A percentile compares a stretch with the other conserved stretches of the same genome.
Conservation (phyloP, 164 flowering plant species). For the Stephania japonica region DNA sequence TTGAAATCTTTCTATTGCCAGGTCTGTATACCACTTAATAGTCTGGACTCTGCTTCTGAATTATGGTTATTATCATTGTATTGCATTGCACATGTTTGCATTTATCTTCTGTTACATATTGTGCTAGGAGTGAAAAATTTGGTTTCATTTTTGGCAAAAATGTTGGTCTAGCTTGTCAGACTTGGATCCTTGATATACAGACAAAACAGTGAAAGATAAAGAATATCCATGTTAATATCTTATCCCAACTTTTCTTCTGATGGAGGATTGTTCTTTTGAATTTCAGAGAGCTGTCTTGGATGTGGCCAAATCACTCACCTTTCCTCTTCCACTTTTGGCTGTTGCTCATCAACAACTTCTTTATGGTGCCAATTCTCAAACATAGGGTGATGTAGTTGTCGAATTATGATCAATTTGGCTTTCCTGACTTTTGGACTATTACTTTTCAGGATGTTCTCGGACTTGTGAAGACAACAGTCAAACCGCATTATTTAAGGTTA, state of each 20-base stretch:
- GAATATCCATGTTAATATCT: not conserved
- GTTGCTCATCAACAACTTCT: slow-evolving; percentile 86
- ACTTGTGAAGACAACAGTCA: slow-evolving; percentile 29
- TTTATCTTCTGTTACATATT: not conserved
- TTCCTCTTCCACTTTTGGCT: slow-evolving; percentile 87
- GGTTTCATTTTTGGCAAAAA: not conserved
- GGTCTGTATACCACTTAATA: not conserved
- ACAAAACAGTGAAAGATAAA: not conserved
- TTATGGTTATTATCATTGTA: not conserved
- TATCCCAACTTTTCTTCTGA: slow-evolving; percentile 1
- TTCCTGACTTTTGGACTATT: slow-evolving; percentile 8
- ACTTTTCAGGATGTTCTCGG: slow-evolving; percentile 48
- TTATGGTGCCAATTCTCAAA: slow-evolving; percentile 38
- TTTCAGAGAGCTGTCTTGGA: slow-evolving; percentile 58
- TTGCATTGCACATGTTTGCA: not conserved
- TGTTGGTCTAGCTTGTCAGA: not conserved
- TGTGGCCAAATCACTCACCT: slow-evolving; percentile 57
- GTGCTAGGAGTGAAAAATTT: not conserved
- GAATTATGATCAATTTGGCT: not conserved
- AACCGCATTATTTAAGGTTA: slow-evolving; percentile 52
- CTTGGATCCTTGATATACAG: not conserved
- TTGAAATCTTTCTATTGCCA: not conserved
- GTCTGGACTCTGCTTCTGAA: too few relatives aligned
- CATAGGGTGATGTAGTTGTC: not conserved
- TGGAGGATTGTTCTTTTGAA: slow-evolving; percentile 9